A percentile compares a stretch with the other conserved stretches of the same genome.
These are phyloP conservation scores for Taphrina deformans DNA, from an alignment of 1,139 yeast genomes.

Conservation along the genomic window DNA sequence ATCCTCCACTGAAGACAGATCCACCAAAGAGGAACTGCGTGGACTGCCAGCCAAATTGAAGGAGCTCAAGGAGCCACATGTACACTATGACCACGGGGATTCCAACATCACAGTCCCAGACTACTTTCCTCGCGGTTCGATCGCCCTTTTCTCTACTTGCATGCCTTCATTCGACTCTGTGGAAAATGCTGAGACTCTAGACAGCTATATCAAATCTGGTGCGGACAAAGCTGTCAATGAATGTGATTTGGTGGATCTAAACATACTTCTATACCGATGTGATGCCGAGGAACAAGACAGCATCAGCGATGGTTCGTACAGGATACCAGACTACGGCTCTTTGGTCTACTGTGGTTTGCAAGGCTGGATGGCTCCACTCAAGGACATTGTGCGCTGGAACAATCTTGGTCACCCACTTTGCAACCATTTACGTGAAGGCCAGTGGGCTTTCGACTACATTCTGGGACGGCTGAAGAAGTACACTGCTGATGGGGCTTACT, in stretches of 20 bases:
- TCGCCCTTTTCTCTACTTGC: constrained; percentile 75
- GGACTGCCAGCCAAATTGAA: constrained; percentile 68
- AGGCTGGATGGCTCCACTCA: constrained; percentile 81
- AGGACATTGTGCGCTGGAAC: constrained; percentile 63
- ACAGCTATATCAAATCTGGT: constrained; percentile 69
- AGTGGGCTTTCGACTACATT: constrained; percentile 85
- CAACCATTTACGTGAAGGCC: constrained; percentile 74
- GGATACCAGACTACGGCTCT: constrained; percentile 69
- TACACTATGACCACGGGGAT: constrained; percentile 48
- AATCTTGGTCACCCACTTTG: constrained; percentile 82
- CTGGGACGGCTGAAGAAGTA: constrained; percentile 64
- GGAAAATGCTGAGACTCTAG: constrained; percentile 42
- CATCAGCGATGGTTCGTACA: constrained; percentile 69
- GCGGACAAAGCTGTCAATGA: constrained; percentile 69
- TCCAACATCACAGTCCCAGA: constrained; percentile 59
- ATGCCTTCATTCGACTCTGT: constrained; percentile 40
- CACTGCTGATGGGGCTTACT: constrained; percentile 46
- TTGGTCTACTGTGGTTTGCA: constrained; percentile 86
- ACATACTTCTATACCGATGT: constrained; percentile 71
- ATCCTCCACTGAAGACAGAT: constrained; percentile 54
- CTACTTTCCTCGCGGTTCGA: constrained; percentile 82
- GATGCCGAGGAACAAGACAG: constrained; percentile 87
- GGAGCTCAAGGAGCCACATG: constrained; percentile 55
- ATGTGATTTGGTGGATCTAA: constrained; percentile 67
- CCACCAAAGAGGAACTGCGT: constrained; percentile 50